These are phyloP conservation scores for Eustoma russellianum DNA, from an alignment of 257 asterid genomes.

Conservation along the genomic window DNA sequence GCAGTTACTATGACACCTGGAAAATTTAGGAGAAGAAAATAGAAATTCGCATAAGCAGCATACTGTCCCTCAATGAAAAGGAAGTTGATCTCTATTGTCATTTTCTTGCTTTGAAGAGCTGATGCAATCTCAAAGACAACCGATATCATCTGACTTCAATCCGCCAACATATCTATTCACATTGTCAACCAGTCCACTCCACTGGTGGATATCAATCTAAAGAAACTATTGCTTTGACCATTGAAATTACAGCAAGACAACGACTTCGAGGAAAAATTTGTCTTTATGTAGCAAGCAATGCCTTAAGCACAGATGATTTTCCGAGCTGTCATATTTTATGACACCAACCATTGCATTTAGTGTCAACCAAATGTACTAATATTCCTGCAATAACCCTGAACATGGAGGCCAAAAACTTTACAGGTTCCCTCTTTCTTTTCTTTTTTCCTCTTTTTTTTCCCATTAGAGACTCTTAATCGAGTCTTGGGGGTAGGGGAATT, in stretches of 20 bases:
- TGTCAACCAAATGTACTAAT: too few species aligned
- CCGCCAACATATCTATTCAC: not conserved
- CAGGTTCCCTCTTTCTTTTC: too few species aligned
- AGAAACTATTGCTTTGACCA: not conserved
- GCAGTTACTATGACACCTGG: conserved; percentile 59
- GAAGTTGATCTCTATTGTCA: not conserved
- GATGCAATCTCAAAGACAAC: not conserved
- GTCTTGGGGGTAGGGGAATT: too few species aligned
- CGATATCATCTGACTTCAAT: not conserved
- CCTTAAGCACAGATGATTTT: too few species aligned
- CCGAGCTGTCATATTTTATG: too few species aligned
- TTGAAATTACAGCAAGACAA: not conserved
- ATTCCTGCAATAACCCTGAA: not conserved
- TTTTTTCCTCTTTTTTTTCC: too few species aligned
- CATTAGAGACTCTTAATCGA: too few species aligned
- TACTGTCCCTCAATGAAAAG: not conserved
- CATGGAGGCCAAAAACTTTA: not conserved
- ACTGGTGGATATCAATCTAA: not conserved
- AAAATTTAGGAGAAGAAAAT: not conserved
- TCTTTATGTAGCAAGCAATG: too few species aligned
- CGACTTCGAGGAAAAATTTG: too few species aligned
- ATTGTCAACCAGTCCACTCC: not conserved
- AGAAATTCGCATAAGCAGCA: not conserved
- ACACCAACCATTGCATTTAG: too few species aligned
- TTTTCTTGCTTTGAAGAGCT: not conserved